Evolutionary conservation across 140 eudicot species (phyloP), one percentile per base, ranked within the genome.

Genomic region (Senecio squalidus): DNA sequence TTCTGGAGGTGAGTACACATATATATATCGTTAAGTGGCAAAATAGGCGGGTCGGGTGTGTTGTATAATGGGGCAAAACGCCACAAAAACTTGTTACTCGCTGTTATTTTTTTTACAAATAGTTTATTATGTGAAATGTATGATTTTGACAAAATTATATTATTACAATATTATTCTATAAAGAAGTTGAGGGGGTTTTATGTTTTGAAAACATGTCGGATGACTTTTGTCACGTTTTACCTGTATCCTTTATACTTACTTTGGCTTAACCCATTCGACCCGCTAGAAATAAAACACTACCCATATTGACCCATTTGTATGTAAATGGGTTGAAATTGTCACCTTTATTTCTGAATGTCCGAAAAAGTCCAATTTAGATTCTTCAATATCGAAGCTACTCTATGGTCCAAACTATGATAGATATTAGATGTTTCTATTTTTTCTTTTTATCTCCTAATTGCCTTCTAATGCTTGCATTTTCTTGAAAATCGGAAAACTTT

Each of bases 1-100:
- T 6, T 0, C 36, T n/a, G 50, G 74, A 67, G 97, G 97, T 85
- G 33, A 51, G 33, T 25, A 41, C 13, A 58, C 6, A 0, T 57
- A 22, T 40, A 8, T 65, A 48, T 6, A 24, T 1, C 10, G 0
- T 7, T 33, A 14, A 31, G 33, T 13, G 33, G 33, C 56, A 24
- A 33, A 6, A 33, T 33, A 13, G 10, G 40, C 10, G 14, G 14
- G 14, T 33, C 10, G 2, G 40, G 2, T n/a, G 8, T 30, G 36
- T 30, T 30, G 36, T 5, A 30, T 30, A 30, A 30, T 16, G 34
- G 17, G 4, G 44, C 47, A 41, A 49, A 29, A 16, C 3, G 2
- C 15, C 9, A 15, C 10, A 41, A 5, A 0, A 18, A 4, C 48
- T n/a, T 33, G 17, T 46, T 46, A 16, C 14, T 40, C 46, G 9